Evolutionary conservation across 1,284 basidiomycete species (phyloP), one percentile per base, ranked within the genome.

Genomic region (Polyporus tsugae): DNA sequence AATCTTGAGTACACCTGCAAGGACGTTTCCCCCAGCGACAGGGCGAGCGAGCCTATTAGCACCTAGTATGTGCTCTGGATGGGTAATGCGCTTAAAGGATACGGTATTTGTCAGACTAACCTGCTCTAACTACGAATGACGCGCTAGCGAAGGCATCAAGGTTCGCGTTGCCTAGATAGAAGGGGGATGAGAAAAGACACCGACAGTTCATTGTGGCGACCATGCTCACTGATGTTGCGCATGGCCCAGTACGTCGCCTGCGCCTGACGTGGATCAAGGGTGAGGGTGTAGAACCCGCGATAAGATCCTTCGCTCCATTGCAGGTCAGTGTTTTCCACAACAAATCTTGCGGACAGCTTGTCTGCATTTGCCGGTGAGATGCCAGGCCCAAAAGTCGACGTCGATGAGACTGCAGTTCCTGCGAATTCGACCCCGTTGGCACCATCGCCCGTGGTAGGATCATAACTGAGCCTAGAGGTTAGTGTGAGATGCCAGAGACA

Each of bases 391-490:
- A 89, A 88, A 0, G 85, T 74, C 6, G 87, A 86, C 1, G 78
- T 75, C 0, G 87, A 89, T 0, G 87, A 86, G 13, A 91, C 89
- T 1, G 88, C 88, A 0, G 89, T 90, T 2, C 89, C 89, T 2
- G 89, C 89, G 73, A 91, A 91, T 77, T 91, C 88, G 49, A 91
- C 90, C 10, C 85, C 89, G 58, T 89, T 81, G 0, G 87, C 84
- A 15, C 89, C 89, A 13, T 80, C 68, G 3, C 89, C 89, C 0
- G 86, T 87, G 6, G 74, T 70, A 6, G 87, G 80, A 74, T 91
- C 78, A 78, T 91, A 90, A 17, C 84, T 83, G 72, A 69, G 75
- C 72, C 15, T 22, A 29, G 1, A 29, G 2, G 38, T 42, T 38
- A 52, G 42, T 6, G 39, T 29, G n/a, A 36, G 13, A 19, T 29